These are phyloP conservation scores for Citrus australasica DNA, from an alignment of 345 rosid genomes.

Conservation along the genomic window DNA sequence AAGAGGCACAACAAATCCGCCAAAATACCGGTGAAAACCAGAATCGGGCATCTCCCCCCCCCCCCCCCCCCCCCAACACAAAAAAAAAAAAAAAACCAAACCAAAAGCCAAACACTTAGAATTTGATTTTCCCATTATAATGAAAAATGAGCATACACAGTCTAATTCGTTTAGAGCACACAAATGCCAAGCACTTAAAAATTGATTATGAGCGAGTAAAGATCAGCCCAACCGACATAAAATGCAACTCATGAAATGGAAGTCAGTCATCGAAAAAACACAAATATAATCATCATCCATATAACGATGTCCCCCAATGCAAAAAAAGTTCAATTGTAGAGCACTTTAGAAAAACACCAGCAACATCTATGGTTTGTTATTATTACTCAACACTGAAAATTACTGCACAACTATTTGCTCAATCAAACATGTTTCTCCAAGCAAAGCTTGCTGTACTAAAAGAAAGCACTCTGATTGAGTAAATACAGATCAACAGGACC, in stretches of 20 bases:
- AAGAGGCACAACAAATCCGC: neutral
- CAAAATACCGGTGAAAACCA: neutral
- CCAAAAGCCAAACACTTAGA: neutral
- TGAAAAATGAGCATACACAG: neutral
- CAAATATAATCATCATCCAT: neutral
- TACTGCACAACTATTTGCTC: neutral
- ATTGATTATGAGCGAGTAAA: neutral
- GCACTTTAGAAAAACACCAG: neutral
- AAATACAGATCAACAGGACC: neutral
- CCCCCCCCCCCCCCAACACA: too few relatives aligned
- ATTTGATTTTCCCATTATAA: neutral
- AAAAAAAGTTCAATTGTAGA: neutral
- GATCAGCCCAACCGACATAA: neutral
- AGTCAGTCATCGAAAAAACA: neutral
- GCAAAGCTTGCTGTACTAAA: neutral
- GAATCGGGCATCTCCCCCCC: neutral
- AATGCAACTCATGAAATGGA: neutral
- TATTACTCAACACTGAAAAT: neutral
- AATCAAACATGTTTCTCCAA: neutral
- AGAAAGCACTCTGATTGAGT: neutral
- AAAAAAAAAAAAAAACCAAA: too few relatives aligned
- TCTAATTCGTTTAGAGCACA: neutral
- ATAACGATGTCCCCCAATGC: neutral
- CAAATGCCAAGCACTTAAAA: neutral
- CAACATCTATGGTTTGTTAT: neutral